A percentile compares a stretch with the other conserved stretches of the same genome.
phyloP scores from a whole-genome alignment of 192 early-diverging fungal species.

The Backusella westeae region DNA sequence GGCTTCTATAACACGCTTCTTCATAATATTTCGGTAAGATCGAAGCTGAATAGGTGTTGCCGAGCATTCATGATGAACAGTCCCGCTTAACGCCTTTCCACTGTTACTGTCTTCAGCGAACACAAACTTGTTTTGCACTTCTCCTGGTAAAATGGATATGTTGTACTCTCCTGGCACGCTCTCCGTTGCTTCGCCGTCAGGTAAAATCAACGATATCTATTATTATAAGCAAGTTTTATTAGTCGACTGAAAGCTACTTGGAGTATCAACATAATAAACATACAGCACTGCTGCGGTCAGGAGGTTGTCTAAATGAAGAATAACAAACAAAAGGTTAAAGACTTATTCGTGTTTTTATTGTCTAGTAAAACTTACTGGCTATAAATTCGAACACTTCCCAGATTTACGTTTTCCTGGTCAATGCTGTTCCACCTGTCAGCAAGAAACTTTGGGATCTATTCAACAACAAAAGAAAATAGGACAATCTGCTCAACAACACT shows the following conservation, averaged over 20 bases:
- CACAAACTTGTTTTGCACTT: slow-evolving; percentile 75
- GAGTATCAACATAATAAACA: not conserved
- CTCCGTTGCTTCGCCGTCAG: slow-evolving; percentile 53
- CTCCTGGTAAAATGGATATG: slow-evolving; percentile 65
- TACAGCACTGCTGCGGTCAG: slow-evolving; percentile 15
- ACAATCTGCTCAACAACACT: not conserved
- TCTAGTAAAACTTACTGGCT: slow-evolving; percentile 38
- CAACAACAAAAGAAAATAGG: not conserved
- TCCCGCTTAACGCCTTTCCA: slow-evolving; percentile 43
- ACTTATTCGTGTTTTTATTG: not conserved
- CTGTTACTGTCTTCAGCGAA: slow-evolving; percentile 66
- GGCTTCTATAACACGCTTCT: slow-evolving; percentile 59
- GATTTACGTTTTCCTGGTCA: slow-evolving; percentile 62
- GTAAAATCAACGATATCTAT: slow-evolving; percentile 67
- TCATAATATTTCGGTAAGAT: slow-evolving; percentile 67
- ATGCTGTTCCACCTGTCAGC: slow-evolving; percentile 79
- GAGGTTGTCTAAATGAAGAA: slow-evolving; percentile 3
- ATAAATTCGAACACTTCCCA: slow-evolving; percentile 81
- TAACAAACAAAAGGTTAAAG: not conserved
- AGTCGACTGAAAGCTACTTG: not conserved
- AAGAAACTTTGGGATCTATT: slow-evolving; percentile 80
- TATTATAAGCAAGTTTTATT: not conserved
- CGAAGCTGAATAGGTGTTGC: slow-evolving; percentile 58
- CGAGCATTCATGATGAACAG: slow-evolving; percentile 71
- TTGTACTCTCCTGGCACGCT: slow-evolving; percentile 84